Base-by-base conservation (phyloP, 2,329 filamentous ascomycete genomes). In the Pseudogymnoascus sp. region DNA sequence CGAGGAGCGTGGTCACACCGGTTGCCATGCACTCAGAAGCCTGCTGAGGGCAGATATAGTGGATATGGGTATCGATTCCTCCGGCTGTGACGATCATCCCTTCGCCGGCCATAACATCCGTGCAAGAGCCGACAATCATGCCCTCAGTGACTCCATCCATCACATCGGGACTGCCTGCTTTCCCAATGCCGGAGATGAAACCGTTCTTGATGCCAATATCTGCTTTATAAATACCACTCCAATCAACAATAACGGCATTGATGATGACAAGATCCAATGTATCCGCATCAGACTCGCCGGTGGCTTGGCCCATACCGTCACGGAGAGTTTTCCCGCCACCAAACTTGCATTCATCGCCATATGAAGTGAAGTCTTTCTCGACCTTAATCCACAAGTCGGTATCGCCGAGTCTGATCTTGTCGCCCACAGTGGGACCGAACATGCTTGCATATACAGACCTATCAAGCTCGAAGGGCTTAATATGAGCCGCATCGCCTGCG, bases 41-140 rank as follows among this genome's bases (percentile, higher is more conserved):
- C 76, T 97, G 93, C 72, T 97, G 93, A 2, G 93, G 93, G 72
- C 93, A 97, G 73, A 97, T 97, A 71, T 93, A 91, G 75, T 97
- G 93, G 66, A 96, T 91, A 70, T 97, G 93, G 3, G 89, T 86
- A 75, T 97, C 93, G 67, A 96, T 85, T 0, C 90, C 93, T 68
- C 93, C 93, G 1, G 92, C 90, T 0, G 93, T 97, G 62, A 97
- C 78, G 67, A 97, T 97, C 77, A 90, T 90, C 69, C 89, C 86
- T 77, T 97, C 93, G 13, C 86, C 93, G 16, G 93, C 91, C 72
- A 97, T 86, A 21, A 97, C 91, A 78, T 97, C 93, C 0, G 93
- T 97, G 68, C 89, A 91, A 67, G 87, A 88, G 10, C 93, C 93
- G 8, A 97, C 85, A 1, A 96, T 79, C 86, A 97, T 86, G 63